Evolutionary conservation across 2,329 filamentous ascomycete species (phyloP).

Genomic region (Leptographium procerum): DNA sequence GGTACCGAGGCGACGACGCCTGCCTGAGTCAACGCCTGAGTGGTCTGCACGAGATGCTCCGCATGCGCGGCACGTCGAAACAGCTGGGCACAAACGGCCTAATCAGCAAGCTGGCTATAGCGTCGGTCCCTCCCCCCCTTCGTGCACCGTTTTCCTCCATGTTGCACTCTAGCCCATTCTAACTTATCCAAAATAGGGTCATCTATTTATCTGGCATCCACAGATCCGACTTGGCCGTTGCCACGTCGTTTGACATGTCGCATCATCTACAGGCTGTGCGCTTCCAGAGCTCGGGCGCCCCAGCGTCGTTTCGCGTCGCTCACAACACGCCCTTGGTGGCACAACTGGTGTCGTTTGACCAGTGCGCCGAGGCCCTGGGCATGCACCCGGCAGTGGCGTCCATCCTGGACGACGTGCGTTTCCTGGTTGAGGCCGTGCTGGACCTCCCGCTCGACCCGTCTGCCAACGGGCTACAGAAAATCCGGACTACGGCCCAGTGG

Average conservation of each 20-base stretch:
- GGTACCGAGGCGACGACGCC: constrained; percentile 39
- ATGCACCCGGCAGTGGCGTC: constrained; percentile 34
- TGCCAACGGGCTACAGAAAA: constrained; percentile 24
- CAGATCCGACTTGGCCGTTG: constrained; percentile 36
- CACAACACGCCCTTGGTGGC: constrained; percentile 37
- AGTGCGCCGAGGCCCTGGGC: constrained; percentile 27
- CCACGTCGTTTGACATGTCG: constrained; percentile 33
- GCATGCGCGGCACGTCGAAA: constrained; percentile 32
- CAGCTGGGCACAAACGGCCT: constrained; percentile 34
- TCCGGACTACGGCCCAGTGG: constrained; percentile 28
- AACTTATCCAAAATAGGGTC: neutral
- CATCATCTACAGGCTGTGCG: constrained; percentile 31
- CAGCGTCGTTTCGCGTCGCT: constrained; percentile 28
- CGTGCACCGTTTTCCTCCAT: neutral
- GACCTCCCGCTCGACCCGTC: constrained; percentile 24
- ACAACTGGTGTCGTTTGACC: constrained; percentile 29
- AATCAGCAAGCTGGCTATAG: constrained; percentile 35
- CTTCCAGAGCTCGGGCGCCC: constrained; percentile 23
- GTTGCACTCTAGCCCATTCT: neutral
- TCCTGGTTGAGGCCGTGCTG: constrained; percentile 31
- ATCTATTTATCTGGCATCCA: constrained; percentile 7
- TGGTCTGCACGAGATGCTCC: constrained; percentile 37
- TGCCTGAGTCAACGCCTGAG: constrained; percentile 34
- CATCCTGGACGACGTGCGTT: constrained; percentile 40
- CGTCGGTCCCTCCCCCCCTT: constrained; percentile 26